Evolutionary conservation across 345 rosid species (phyloP).

Genomic region (Gynandropsis gynandra): DNA sequence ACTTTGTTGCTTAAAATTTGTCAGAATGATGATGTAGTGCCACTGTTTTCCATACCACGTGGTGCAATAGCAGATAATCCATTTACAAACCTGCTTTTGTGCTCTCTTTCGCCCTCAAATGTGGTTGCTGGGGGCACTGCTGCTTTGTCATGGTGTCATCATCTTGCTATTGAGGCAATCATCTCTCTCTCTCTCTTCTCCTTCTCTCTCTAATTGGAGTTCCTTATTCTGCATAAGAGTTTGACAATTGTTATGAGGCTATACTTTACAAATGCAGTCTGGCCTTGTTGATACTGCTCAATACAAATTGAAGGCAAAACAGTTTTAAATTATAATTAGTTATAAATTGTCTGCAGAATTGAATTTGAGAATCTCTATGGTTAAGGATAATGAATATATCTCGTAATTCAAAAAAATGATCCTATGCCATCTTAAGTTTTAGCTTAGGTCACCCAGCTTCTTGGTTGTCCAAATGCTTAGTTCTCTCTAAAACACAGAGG

Average conservation of each 20-base stretch:
- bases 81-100: slow-evolving; percentile 72
- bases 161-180: slow-evolving; percentile 70
- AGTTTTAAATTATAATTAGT: not conserved
- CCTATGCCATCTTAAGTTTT: slow-evolving; percentile 2
- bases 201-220: slow-evolving; percentile 6
- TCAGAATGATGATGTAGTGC: slow-evolving; percentile 81
- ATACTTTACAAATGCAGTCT: slow-evolving; percentile 3
- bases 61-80: slow-evolving; percentile 88
- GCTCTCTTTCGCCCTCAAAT: slow-evolving; percentile 45
- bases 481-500: slow-evolving; percentile 14
- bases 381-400: not conserved
- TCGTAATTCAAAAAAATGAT: not conserved
- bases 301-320: not conserved
- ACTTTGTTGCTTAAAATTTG: slow-evolving; percentile 23
- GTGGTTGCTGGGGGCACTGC: slow-evolving; percentile 27
- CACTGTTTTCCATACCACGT: slow-evolving; percentile 64
- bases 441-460: not conserved
- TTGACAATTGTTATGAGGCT: slow-evolving; percentile 10
- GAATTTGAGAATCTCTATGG: slow-evolving; percentile 2
- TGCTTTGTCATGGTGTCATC: slow-evolving; percentile 71
- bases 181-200: slow-evolving; percentile 21
- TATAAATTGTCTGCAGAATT: slow-evolving; percentile 10
- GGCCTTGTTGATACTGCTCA: slow-evolving; percentile 8
- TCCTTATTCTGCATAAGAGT: not conserved
- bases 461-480: slow-evolving; percentile 1